phyloP scores from a whole-genome alignment of 78 protist species.

The Ministeria vibrans region DNA sequence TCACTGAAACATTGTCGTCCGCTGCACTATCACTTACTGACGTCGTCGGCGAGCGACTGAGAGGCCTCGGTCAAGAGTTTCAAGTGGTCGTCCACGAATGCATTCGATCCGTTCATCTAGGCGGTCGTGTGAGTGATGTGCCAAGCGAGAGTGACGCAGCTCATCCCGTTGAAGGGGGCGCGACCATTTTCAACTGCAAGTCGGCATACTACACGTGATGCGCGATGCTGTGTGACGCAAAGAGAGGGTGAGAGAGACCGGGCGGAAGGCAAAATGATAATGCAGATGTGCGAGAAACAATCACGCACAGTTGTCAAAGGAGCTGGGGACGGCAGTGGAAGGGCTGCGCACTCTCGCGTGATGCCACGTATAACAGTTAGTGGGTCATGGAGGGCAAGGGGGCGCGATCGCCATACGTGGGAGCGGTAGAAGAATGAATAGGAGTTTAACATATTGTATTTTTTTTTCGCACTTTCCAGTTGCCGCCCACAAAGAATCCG shows the following conservation, averaged over 20 bases:
- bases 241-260: too few species aligned
- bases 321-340: neutral
- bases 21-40: neutral
- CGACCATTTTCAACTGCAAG: too few species aligned
- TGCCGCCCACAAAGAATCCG: constrained; percentile 59
- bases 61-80: too few species aligned
- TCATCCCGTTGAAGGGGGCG: neutral
- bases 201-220: too few species aligned
- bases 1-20: neutral
- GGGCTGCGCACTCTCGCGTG: neutral
- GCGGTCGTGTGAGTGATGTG: neutral
- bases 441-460: neutral
- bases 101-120: neutral
- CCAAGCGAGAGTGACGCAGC: neutral
- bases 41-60: too few species aligned
- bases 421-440: neutral
- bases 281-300: neutral
- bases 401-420: neutral
- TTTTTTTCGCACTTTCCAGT: constrained; percentile 47
- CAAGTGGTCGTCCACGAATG: neutral
- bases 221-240: too few species aligned
- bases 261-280: too few species aligned
- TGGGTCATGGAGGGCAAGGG: too few species aligned
- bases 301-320: neutral
- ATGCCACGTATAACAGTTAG: neutral